Evolutionary conservation across 192 early-diverging fungal genomes (phyloP).

Genomic region (Coemansia sp.): DNA sequence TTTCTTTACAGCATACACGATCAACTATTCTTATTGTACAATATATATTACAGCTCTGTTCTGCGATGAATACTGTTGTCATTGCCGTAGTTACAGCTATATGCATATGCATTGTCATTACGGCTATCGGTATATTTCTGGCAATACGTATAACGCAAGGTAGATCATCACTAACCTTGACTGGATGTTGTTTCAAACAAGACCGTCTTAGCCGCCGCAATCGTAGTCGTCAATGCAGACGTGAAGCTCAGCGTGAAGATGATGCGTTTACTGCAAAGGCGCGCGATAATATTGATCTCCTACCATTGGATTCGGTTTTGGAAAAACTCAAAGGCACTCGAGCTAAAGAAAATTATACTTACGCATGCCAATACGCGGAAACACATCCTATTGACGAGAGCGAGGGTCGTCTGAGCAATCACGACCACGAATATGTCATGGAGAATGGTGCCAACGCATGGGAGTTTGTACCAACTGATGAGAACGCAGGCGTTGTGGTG

Average conservation of each 20-base stretch:
- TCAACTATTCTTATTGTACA: no score
- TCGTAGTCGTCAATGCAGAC: conserved; percentile 1
- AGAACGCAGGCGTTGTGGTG: conserved; percentile 25
- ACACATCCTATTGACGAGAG: conserved; percentile 47
- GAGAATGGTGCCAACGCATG: conserved; percentile 49
- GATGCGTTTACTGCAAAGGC: conserved; percentile 6
- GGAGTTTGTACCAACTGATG: conserved; percentile 30
- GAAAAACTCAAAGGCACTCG: conserved; percentile 27
- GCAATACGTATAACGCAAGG: conserved; percentile 13
- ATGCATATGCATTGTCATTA: conserved; percentile 20
- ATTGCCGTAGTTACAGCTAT: conserved; percentile 31
- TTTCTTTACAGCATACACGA: no score
- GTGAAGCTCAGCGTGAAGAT: conserved; percentile 5
- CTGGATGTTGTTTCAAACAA: not conserved
- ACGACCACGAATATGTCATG: conserved; percentile 35
- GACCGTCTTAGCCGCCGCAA: not conserved
- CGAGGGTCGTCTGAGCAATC: conserved; percentile 27
- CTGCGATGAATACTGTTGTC: conserved; percentile 17
- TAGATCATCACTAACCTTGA: conserved; percentile 5
- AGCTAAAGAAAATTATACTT: conserved; percentile 36
- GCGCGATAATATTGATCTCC: conserved; percentile 22
- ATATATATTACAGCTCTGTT: no score
- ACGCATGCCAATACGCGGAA: conserved; percentile 58
- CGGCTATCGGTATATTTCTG: conserved; percentile 10
- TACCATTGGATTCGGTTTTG: conserved; percentile 35